Evolutionary conservation across 2,329 filamentous ascomycete genomes (phyloP).

Genomic region (Botrytis deweyae): DNA sequence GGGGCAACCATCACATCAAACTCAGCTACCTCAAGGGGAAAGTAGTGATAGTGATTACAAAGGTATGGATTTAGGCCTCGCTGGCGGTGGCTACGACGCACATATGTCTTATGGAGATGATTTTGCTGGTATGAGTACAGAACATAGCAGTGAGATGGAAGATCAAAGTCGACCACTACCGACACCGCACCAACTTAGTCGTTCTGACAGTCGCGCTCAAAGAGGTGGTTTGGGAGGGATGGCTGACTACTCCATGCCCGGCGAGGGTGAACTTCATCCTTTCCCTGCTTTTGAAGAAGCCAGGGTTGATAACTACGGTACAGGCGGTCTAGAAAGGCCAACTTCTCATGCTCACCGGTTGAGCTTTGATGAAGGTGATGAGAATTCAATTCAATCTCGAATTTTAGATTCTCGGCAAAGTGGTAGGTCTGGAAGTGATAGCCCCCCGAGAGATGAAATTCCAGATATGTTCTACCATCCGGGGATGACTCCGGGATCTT

Average conservation of each 20-base stretch:
- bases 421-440: conserved; percentile 56
- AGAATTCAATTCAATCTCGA: conserved; percentile 59
- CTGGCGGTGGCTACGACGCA: conserved; percentile 69
- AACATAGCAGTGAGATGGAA: conserved; percentile 43
- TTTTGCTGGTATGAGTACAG: conserved; percentile 34
- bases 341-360: conserved; percentile 68
- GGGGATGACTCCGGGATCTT: conserved; percentile 63
- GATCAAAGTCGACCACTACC: conserved; percentile 52
- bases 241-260: conserved; percentile 43
- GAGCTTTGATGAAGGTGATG: conserved; percentile 93
- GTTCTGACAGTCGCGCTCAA: conserved; percentile 36
- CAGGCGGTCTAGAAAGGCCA: conserved; percentile 82
- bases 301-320: conserved; percentile 80
- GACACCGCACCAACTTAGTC: conserved; percentile 43
- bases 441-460: conserved; percentile 68
- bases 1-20: conserved; percentile 45
- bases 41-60: conserved; percentile 73
- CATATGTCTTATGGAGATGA: conserved; percentile 60
- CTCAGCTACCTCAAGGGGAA: conserved; percentile 39
- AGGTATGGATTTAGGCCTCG: conserved; percentile 69
- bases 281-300: conserved; percentile 50
- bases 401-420: conserved; percentile 49
- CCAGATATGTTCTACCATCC: conserved; percentile 95
- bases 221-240: conserved; percentile 38
- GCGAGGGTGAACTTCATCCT: conserved; percentile 55